A percentile compares a stretch with the other conserved stretches of the same genome.
phyloP scores from a whole-genome alignment of 345 rosid genomes.

The Syzygium jambos region DNA sequence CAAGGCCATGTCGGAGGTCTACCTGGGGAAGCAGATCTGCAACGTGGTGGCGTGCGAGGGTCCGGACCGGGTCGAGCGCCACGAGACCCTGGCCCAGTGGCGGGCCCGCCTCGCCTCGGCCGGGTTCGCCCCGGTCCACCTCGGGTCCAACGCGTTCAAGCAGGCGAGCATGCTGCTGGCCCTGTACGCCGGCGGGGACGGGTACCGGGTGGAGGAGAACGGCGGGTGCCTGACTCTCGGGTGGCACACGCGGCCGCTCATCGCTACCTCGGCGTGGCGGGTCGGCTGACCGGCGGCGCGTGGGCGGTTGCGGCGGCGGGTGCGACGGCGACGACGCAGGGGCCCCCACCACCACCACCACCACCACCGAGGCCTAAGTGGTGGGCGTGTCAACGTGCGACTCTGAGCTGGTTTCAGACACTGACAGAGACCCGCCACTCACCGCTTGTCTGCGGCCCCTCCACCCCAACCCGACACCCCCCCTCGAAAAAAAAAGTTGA shows the following conservation, averaged over 20 bases:
- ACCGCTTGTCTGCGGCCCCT: not conserved
- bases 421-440: slow-evolving; percentile 16
- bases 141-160: slow-evolving; percentile 82
- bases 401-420: slow-evolving; percentile 15
- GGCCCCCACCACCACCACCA: not conserved
- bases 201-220: slow-evolving; percentile 81
- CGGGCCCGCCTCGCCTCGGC: slow-evolving; percentile 39
- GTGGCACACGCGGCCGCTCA: slow-evolving; percentile 81
- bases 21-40: slow-evolving; percentile 79
- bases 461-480: not conserved
- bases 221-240: slow-evolving; percentile 75
- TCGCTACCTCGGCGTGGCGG: slow-evolving; percentile 86
- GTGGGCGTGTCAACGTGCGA: slow-evolving; percentile 14
- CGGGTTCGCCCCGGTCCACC: slow-evolving; percentile 61
- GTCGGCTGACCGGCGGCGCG: slow-evolving; percentile 5
- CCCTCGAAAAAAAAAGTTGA: not conserved
- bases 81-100: slow-evolving; percentile 70
- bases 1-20: slow-evolving; percentile 68
- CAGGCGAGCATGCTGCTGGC: slow-evolving; percentile 83
- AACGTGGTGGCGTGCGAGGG: slow-evolving; percentile 84
- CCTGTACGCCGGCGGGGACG: slow-evolving; percentile 64
- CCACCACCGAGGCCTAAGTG: not conserved
- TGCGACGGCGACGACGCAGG: too few species aligned
- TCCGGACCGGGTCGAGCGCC: slow-evolving; percentile 66
- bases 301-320: not conserved